Evolutionary conservation across 1,284 basidiomycete genomes (phyloP).

Genomic region (Moesziomyces sp.): DNA sequence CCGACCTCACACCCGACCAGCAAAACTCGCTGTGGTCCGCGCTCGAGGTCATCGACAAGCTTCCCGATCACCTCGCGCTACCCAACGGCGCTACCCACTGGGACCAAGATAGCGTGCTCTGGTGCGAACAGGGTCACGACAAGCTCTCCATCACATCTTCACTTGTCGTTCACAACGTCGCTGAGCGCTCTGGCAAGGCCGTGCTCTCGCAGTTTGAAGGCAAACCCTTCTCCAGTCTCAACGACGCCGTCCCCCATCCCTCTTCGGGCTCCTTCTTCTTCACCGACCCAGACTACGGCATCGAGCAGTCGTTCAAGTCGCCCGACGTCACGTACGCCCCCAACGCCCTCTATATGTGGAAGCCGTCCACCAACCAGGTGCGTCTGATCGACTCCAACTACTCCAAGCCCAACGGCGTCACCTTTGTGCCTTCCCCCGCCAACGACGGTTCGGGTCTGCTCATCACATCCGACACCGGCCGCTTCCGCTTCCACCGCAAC

Average conservation of each 20-base stretch:
- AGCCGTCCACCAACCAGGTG: slow-evolving; percentile 29
- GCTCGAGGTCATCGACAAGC: slow-evolving; percentile 17
- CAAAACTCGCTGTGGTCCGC: slow-evolving; percentile 27
- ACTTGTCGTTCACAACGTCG: slow-evolving; percentile 32
- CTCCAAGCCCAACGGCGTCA: slow-evolving; percentile 51
- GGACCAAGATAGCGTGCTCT: slow-evolving; percentile 43
- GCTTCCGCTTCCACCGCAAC: slow-evolving; percentile 40
- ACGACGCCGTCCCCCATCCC: slow-evolving; percentile 45
- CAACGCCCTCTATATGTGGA: slow-evolving; percentile 48
- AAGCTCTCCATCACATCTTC: slow-evolving; percentile 24
- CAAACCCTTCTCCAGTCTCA: slow-evolving; percentile 52
- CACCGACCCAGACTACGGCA: slow-evolving; percentile 55
- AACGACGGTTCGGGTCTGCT: slow-evolving; percentile 37
- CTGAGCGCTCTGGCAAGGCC: slow-evolving; percentile 7
- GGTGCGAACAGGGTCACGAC: slow-evolving; percentile 47
- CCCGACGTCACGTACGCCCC: slow-evolving; percentile 35
- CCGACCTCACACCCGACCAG: slow-evolving; percentile 16
- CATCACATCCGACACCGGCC: slow-evolving; percentile 43
- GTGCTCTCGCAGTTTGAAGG: slow-evolving; percentile 19
- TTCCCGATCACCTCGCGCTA: slow-evolving; percentile 33
- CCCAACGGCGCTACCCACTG: slow-evolving; percentile 44
- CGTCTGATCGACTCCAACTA: slow-evolving; percentile 36
- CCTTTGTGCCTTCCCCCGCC: slow-evolving; percentile 34
- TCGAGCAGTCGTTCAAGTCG: slow-evolving; percentile 49
- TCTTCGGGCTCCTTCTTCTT: slow-evolving; percentile 46